Evolutionary conservation across 148 eudicot species (phyloP), one percentile per base, ranked within the genome.

Genomic region (Bassia scoparia): DNA sequence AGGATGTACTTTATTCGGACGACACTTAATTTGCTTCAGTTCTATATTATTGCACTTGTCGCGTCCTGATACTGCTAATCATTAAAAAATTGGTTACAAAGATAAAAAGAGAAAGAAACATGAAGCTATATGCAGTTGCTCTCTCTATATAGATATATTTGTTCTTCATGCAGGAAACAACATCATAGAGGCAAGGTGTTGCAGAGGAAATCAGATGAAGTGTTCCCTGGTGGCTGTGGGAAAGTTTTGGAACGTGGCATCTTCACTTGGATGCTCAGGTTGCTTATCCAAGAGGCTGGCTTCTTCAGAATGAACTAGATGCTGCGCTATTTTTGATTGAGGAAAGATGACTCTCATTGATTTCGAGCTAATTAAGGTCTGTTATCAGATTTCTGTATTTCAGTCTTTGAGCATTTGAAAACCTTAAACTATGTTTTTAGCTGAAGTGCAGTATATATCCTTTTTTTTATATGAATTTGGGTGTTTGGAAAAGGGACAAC

Each of bases 181-280:
- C 97, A 53, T 91, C 76, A 91, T 95, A 80, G 90, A 95, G n/a
- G 79, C 96, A 91, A 84, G 58, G 91, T 74, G 93, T 91, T 59
- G 97, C 86, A 80, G 93, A 95, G 71, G 98, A 95, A 85, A 88
- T 77, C 93, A 95, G 75, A 95, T 95, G 98, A 92, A 91, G 81
- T 88, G 86, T 50, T 80, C 35, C 87, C 96, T 44, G 67, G 41
- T 23, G 88, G 85, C 63, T 95, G 98, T 79, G 71, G 79, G 44
- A 87, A 66, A 83, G 84, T 95, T 55, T 85, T 91, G 93, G 91
- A 89, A n/a, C n/a, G 72, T 95, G 98, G 98, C 97, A 95, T 83
- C 91, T 95, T 62, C 98, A 95, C 75, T 72, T 91, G 87, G 93
- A 95, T 83, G 86, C 92, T 69, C 78, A 50, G 50, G 87, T 84